Conservation (phyloP, 441 rosid species). For the Pelargonium myrrhifolium region DNA sequence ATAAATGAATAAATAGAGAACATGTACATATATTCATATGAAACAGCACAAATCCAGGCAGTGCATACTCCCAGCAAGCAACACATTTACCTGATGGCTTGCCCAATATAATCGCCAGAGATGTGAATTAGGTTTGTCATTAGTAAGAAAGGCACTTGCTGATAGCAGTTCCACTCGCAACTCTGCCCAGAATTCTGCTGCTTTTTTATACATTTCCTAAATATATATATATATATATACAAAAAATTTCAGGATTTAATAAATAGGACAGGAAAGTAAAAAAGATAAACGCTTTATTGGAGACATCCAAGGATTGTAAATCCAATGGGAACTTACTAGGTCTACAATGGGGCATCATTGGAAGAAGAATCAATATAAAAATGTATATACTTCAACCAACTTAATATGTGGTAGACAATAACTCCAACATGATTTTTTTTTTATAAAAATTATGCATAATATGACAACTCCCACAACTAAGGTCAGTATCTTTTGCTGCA, state of each 20-base stretch:
- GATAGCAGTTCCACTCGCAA: constrained; percentile 91
- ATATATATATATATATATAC: not conserved
- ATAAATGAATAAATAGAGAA: constrained; percentile 10
- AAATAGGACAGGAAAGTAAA: not conserved
- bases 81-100: constrained; percentile 80
- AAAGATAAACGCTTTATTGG: not conserved
- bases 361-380: not conserved
- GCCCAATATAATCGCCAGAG: constrained; percentile 99
- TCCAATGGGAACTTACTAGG: not conserved
- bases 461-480: not conserved
- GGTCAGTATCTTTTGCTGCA: not conserved
- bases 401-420: not conserved
- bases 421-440: not conserved
- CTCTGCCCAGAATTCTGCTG: constrained; percentile 99
- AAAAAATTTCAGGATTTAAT: too few relatives aligned
- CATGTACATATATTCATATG: constrained; percentile 4
- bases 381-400: not conserved
- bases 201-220: constrained; percentile 89
- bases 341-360: not conserved
- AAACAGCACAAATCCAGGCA: not conserved
- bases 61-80: constrained; percentile 16
- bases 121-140: constrained; percentile 78
- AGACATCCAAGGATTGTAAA: not conserved
- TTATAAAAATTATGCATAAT: not conserved
- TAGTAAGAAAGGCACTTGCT: constrained; percentile 75